Evolutionary conservation across 805 yeast genomes (phyloP), one percentile per base, ranked within the genome.

Genomic region (Schizosaccharomyces japonicus): DNA sequence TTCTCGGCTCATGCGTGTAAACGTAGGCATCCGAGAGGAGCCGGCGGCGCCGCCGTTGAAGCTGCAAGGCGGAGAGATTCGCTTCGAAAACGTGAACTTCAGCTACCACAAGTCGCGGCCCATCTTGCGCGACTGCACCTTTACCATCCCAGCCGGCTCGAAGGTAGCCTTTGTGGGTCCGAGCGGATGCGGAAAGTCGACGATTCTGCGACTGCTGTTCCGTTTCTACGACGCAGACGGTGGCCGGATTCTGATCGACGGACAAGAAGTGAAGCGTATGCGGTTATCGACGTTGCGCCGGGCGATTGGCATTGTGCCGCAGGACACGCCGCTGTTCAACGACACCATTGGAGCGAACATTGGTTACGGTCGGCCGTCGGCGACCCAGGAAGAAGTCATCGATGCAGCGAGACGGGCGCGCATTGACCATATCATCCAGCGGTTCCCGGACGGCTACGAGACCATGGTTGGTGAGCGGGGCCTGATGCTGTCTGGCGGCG

Each of bases 401-500:
- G 63, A 66, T n/a, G 65, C 66, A 6, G 94, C 90, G 1, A 63
- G 66, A 32, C 66, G 75, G 49, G 87, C 95, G 4, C 44, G 49
- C 15, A 68, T 74, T 27, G 52, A 62, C 13, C 63, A 64, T 5
- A 49, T 48, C 15, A 52, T 52, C 28, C 26, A 51, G 33, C 19
- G 47, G 26, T 68, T 75, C 54, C 76, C 79, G 1, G 63, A 68
- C n/a, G 67, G 68, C 11, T 58, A 71, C 39, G 71, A 73, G 32
- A 81, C 92, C 0, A 60, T 69, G 10, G 66, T 75, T 42, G 80
- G 80, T 1, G 64, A 76, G 3, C 68, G 69, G 3, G 98, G 98
- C n/a, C 70, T 90, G 71, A 90, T 90, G 98, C 85, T 90, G 44
- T 83, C 95, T 25, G 98, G 98, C n/a, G 98, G 98, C 51, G 98